Evolutionary conservation across 2,329 filamentous ascomycete genomes (phyloP).

Genomic region (Talaromyces pinophilus): DNA sequence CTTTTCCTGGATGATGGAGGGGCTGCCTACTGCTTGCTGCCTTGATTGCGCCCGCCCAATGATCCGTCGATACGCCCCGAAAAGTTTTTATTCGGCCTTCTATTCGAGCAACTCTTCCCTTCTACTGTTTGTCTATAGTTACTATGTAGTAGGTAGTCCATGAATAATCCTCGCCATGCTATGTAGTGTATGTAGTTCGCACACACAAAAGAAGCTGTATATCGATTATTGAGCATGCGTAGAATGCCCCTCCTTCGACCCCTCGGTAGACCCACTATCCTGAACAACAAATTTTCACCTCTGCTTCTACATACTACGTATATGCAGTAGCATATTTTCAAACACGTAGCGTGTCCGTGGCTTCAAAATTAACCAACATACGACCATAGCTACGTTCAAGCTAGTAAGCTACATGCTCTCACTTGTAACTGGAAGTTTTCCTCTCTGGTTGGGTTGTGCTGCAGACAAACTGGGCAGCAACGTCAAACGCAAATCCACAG

Average conservation of each 20-base stretch:
- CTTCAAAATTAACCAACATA: not conserved
- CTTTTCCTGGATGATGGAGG: slow-evolving; percentile 19
- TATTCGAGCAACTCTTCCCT: not conserved
- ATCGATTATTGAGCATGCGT: not conserved
- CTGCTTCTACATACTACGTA: slow-evolving; percentile 10
- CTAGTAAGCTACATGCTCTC: not conserved
- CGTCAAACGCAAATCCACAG: slow-evolving; percentile 20
- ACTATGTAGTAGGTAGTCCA: not conserved
- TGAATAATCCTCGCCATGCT: not conserved
- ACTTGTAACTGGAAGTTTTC: not conserved
- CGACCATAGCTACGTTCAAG: not conserved
- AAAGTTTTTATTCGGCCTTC: not conserved
- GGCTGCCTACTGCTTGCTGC: not conserved
- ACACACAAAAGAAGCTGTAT: not conserved
- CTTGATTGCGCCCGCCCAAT: slow-evolving; percentile 1
- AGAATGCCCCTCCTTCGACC: not conserved
- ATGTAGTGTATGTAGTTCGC: not conserved
- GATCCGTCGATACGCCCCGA: not conserved
- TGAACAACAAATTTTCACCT: slow-evolving; percentile 8
- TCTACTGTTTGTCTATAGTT: not conserved
- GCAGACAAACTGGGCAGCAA: slow-evolving; percentile 42
- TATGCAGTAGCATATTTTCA: not conserved
- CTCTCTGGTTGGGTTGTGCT: slow-evolving; percentile 24
- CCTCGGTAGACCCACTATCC: slow-evolving; percentile 11
- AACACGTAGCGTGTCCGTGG: slow-evolving; percentile 2